Evolutionary conservation across 2,329 filamentous ascomycete genomes (phyloP), one percentile per base, ranked within the genome.

Genomic region (Metarhizium rileyi): DNA sequence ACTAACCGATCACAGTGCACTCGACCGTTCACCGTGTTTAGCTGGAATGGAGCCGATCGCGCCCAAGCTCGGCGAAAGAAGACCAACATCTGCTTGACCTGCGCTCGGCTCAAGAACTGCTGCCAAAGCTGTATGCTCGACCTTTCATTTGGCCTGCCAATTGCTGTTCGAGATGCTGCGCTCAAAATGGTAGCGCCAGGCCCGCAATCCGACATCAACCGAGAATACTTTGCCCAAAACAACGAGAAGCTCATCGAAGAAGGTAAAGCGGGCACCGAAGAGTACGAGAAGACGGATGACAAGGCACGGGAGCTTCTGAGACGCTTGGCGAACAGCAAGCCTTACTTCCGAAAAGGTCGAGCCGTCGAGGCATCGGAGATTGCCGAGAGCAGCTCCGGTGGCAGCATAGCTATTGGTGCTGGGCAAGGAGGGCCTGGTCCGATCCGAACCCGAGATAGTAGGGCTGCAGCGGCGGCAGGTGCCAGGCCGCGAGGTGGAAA

Each of bases 101-200:
- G 93, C 73, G 91, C 93, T 22, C 86, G 93, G 42, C 77, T 97
- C 57, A 98, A 98, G 71, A 98, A 98, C 73, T 97, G 93, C 73
- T 98, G 93, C 64, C 93, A 98, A 73, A 91, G 86, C 70, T 98
- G 93, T 74, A 97, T 97, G 89, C 84, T 98, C 48, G 93, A 98
- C 76, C 73, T 98, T 52, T 91, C 88, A 12, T 98, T 97, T 63
- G 94, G 93, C 23, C 75, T 98, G 26, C 93, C 93, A 10, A 95
- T 98, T 62, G 87, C 90, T 14, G 87, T 98, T 51, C 83, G 93
- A 63, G 93, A 98, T 73, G 93, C 93, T 3, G 93, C 94, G 5
- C 76, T 98, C 55, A 97, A 97, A 74, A 95, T 98, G 86, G 87
- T 97, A 40, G 90, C 91, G 1, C 90, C 93, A 0, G 93, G 93